These are phyloP conservation scores for Xerocomellus dryophilus DNA, from an alignment of 768 basidiomycete genomes.

Conservation along the genomic window DNA sequence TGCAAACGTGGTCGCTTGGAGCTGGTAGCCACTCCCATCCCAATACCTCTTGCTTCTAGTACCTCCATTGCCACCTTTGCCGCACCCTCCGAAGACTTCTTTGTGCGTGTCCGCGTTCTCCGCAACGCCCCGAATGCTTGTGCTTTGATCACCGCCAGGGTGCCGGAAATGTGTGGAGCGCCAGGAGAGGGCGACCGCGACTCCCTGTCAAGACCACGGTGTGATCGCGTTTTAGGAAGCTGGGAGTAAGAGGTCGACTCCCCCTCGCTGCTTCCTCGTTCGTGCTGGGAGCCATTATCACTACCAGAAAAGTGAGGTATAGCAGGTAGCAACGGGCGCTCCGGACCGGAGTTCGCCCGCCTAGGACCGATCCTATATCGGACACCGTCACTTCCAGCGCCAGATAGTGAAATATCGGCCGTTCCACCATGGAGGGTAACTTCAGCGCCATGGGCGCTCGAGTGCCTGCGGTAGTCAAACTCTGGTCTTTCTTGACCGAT, in stretches of 20 bases:
- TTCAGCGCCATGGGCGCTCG: slow-evolving; percentile 51
- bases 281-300: slow-evolving; percentile 51
- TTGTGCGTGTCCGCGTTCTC: slow-evolving; percentile 70
- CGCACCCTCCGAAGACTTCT: slow-evolving; percentile 67
- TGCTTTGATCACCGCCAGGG: slow-evolving; percentile 87
- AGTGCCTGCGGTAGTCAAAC: slow-evolving; percentile 63
- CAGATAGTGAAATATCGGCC: slow-evolving; percentile 61
- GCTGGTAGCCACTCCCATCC: slow-evolving; percentile 41
- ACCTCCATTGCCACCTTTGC: slow-evolving; percentile 77
- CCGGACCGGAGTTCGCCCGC: slow-evolving; percentile 46
- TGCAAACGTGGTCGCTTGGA: slow-evolving; percentile 47
- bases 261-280: slow-evolving; percentile 55
- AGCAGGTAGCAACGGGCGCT: slow-evolving; percentile 47
- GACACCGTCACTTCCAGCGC: slow-evolving; percentile 50
- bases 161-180: slow-evolving; percentile 61
- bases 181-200: slow-evolving; percentile 48
- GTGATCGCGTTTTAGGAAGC: slow-evolving; percentile 44
- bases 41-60: slow-evolving; percentile 76
- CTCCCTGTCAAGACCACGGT: slow-evolving; percentile 47
- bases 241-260: slow-evolving; percentile 44
- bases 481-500: slow-evolving; percentile 56
- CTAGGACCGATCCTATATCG: slow-evolving; percentile 57
- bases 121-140: slow-evolving; percentile 85
- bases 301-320: slow-evolving; percentile 48
- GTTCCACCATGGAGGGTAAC: slow-evolving; percentile 72